These are phyloP conservation scores for Emmonsia crescens DNA, from an alignment of 2,329 filamentous ascomycete genomes.

Conservation along the genomic window DNA sequence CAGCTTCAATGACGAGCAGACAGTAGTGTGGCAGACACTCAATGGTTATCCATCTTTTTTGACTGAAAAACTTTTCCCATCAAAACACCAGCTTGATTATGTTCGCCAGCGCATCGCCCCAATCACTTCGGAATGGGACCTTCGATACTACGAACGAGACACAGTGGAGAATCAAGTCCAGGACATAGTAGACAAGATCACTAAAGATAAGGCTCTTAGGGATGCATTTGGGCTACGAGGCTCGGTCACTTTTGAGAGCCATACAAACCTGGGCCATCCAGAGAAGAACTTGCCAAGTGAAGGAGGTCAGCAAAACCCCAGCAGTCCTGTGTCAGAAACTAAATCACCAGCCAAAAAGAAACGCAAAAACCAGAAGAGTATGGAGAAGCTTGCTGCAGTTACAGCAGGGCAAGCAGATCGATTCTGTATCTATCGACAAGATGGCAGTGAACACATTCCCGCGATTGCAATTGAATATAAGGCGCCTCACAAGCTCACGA, in stretches of 20 bases:
- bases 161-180: constrained; percentile 29
- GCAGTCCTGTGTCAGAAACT: constrained; percentile 9
- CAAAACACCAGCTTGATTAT: constrained; percentile 10
- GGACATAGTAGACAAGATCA: constrained; percentile 22
- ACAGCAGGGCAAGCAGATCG: constrained; percentile 6
- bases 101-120: constrained; percentile 15
- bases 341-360: constrained; percentile 6
- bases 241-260: constrained; percentile 29
- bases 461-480: constrained; percentile 20
- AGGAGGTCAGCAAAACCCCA: constrained; percentile 8
- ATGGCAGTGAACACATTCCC: constrained; percentile 15
- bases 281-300: constrained; percentile 10
- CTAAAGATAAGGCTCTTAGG: constrained; percentile 20
- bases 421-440: constrained; percentile 9
- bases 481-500: constrained; percentile 18
- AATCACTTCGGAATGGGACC: constrained; percentile 27
- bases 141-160: constrained; percentile 26
- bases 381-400: not conserved
- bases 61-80: constrained; percentile 7
- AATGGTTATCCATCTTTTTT: constrained; percentile 7
- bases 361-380: not conserved
- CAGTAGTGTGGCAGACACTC: constrained; percentile 7
- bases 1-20: constrained; percentile 5
- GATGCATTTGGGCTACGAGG: constrained; percentile 22
- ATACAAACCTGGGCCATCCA: constrained; percentile 23